phyloP scores from a whole-genome alignment of 129 eudicot species.

The Gnaphalium uliginosum region DNA sequence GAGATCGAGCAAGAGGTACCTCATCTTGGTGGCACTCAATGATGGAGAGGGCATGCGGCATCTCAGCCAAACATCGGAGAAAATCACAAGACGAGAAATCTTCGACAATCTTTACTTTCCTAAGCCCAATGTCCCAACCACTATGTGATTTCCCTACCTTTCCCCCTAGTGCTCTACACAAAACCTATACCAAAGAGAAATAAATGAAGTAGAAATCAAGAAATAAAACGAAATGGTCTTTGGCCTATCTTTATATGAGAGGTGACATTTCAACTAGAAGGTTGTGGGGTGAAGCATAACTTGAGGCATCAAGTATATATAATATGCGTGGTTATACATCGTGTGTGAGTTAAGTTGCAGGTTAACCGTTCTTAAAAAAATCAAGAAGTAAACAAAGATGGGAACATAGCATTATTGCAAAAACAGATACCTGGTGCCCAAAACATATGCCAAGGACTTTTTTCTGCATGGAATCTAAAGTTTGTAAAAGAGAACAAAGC shows the following conservation, averaged over 20 bases:
- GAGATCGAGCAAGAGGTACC: constrained; percentile 22
- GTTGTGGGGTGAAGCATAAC: no score
- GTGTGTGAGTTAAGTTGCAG: no score
- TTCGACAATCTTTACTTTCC: constrained; percentile 50
- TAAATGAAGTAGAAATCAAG: background rate
- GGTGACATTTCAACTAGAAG: no score
- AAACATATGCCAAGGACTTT: constrained; percentile 85
- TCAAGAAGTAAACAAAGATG: constrained; percentile 9
- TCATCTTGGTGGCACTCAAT: constrained; percentile 91
- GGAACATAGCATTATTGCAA: no score
- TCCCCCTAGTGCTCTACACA: constrained; percentile 88
- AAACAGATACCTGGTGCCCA: constrained; percentile 71
- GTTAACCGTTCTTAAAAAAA: constrained; percentile 40
- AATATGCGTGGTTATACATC: no score
- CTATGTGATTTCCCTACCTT: constrained; percentile 58
- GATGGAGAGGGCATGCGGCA: constrained; percentile 56
- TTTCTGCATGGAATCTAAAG: constrained; percentile 59
- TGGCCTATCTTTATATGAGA: no score
- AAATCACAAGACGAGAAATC: constrained; percentile 40
- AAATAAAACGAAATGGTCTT: background rate
- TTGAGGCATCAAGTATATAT: no score
- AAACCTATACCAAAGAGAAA: constrained; percentile 43
- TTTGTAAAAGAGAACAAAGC: constrained; percentile 66
- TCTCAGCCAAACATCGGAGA: constrained; percentile 30
- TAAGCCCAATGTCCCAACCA: constrained; percentile 88